phyloP scores from a whole-genome alignment of 345 rosid species.

The Nasturtium officinale region DNA sequence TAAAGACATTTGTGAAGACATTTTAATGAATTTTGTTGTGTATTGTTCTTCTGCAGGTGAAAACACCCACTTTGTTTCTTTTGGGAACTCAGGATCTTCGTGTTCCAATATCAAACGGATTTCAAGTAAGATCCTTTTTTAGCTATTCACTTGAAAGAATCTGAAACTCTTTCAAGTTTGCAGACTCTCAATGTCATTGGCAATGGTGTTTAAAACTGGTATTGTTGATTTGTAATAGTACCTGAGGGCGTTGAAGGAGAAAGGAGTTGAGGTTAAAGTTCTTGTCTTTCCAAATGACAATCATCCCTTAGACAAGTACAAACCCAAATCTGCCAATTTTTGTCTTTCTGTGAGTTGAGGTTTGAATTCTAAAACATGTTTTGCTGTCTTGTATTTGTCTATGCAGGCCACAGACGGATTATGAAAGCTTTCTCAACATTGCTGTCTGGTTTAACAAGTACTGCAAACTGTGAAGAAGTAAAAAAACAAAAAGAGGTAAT shows the following conservation, averaged over 20 bases:
- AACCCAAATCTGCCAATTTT: background rate
- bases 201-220: conserved; percentile 6
- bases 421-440: conserved; percentile 76
- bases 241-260: conserved; percentile 77
- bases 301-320: conserved; percentile 75
- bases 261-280: conserved; percentile 72
- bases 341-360: background rate
- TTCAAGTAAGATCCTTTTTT: conserved; percentile 60
- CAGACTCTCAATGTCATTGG: background rate
- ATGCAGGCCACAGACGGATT: conserved; percentile 85
- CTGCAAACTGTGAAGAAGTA: conserved; percentile 48
- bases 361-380: conserved; percentile 13
- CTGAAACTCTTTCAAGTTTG: conserved; percentile 21
- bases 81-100: conserved; percentile 88
- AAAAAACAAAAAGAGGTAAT: background rate
- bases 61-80: conserved; percentile 83
- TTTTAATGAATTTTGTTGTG: conserved; percentile 1
- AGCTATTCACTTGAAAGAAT: background rate
- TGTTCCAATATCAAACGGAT: conserved; percentile 77
- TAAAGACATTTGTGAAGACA: background rate
- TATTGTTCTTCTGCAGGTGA: conserved; percentile 61
- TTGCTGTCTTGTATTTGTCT: conserved; percentile 25
- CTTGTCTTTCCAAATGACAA: conserved; percentile 70
- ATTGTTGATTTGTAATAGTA: conserved; percentile 51
- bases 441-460: conserved; percentile 85